Conservation (phyloP, 352 stramenopile genomes). For the Lagenidium giganteum region DNA sequence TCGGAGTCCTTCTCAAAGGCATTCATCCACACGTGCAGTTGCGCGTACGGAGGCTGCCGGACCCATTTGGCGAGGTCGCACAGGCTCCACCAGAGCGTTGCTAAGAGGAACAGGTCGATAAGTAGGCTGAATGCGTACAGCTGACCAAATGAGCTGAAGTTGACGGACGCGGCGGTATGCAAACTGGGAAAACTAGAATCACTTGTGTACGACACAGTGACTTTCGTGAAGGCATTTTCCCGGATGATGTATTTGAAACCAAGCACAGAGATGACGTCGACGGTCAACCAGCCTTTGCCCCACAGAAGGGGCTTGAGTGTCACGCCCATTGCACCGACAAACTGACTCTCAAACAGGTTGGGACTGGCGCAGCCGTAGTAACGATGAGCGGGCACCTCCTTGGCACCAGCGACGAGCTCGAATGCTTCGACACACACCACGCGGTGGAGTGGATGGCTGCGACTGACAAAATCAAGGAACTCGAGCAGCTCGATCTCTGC, state of each 20-base stretch:
- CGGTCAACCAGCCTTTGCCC: conserved; percentile 12
- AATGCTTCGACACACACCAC: conserved; percentile 12
- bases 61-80: conserved; percentile 23
- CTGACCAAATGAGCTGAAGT: conserved; percentile 16
- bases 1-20: conserved; percentile 12
- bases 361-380: conserved; percentile 10
- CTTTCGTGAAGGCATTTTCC: conserved; percentile 11
- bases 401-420: not conserved
- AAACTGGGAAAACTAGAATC: not conserved
- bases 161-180: conserved; percentile 4
- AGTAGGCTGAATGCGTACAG: conserved; percentile 14
- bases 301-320: conserved; percentile 1
- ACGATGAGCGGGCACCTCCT: not conserved
- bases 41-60: conserved; percentile 8
- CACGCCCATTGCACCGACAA: conserved; percentile 5
- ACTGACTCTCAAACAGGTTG: conserved; percentile 7
- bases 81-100: conserved; percentile 7
- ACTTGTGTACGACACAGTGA: conserved; percentile 16
- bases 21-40: conserved; percentile 18
- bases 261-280: conserved; percentile 12
- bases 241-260: conserved; percentile 9
- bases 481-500: conserved; percentile 9
- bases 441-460: conserved; percentile 9
- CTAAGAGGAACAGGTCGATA: conserved; percentile 13
- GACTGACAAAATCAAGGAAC: conserved; percentile 12